phyloP scores from a whole-genome alignment of 1,139 yeast genomes.

The Sugiyamaella neomexicana region DNA sequence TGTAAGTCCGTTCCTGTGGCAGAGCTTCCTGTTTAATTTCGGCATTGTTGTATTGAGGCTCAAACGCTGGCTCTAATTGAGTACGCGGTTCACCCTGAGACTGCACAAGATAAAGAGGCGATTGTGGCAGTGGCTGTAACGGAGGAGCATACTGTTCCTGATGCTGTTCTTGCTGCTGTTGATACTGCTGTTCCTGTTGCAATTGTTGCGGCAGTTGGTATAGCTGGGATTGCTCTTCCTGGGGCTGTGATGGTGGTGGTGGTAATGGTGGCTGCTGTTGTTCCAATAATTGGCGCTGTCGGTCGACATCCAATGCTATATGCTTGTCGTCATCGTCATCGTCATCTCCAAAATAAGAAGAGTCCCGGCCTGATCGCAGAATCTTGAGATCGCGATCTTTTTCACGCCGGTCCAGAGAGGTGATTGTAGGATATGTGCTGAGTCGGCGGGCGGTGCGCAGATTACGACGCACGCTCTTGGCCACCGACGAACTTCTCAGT shows the following conservation, averaged over 20 bases:
- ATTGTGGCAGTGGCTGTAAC: too few species aligned
- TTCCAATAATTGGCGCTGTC: neutral
- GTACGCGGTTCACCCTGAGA: conserved; percentile 1
- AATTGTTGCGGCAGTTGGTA: conserved; percentile 8
- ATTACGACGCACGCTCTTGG: conserved; percentile 21
- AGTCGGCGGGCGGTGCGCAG: conserved; percentile 22
- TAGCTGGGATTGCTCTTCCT: conserved; percentile 11
- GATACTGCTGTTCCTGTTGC: conserved; percentile 10
- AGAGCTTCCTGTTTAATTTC: neutral
- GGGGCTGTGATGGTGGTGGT: neutral
- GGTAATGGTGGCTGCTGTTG: neutral
- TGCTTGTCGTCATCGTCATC: conserved; percentile 15
- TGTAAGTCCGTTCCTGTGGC: neutral
- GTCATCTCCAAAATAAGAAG: conserved; percentile 8
- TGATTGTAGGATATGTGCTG: conserved; percentile 20
- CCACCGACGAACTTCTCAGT: conserved; percentile 14
- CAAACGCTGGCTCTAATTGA: conserved; percentile 12
- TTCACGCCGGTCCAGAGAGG: conserved; percentile 23
- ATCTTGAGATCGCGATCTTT: conserved; percentile 26
- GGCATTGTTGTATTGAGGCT: conserved; percentile 1
- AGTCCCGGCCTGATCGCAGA: conserved; percentile 22
- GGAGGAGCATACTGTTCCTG: conserved; percentile 7
- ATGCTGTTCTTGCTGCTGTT: conserved; percentile 1
- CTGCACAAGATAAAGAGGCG: too few species aligned
- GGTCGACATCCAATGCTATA: neutral